A percentile compares a stretch with the other conserved stretches of the same genome.
Evolutionary conservation across 495 filamentous ascomycete species (phyloP).

Genomic region (Hyaloscypha bicolor): DNA sequence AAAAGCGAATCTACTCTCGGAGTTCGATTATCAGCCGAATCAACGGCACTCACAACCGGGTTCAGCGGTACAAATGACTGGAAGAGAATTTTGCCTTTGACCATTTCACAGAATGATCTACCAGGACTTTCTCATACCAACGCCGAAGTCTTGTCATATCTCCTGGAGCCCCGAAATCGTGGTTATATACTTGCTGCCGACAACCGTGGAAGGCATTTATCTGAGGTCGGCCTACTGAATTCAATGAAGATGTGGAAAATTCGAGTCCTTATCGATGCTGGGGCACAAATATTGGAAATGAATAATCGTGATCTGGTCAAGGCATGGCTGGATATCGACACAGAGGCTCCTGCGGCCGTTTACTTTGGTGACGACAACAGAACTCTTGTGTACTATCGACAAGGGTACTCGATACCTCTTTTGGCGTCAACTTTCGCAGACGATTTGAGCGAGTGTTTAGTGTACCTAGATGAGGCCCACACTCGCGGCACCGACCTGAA

Average conservation of each 20-base stretch:
- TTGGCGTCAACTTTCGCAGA: constrained; percentile 50
- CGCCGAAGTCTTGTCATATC: constrained; percentile 55
- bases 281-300: constrained; percentile 53
- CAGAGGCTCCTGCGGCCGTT: constrained; percentile 44
- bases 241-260: constrained; percentile 37
- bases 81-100: constrained; percentile 49
- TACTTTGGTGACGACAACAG: constrained; percentile 52
- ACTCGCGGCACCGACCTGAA: constrained; percentile 64
- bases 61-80: constrained; percentile 61
- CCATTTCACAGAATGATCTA: constrained; percentile 54
- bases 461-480: constrained; percentile 65
- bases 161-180: constrained; percentile 47
- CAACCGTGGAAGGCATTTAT: constrained; percentile 32
- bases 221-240: constrained; percentile 41
- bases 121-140: constrained; percentile 49
- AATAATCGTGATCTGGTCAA: constrained; percentile 43
- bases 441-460: constrained; percentile 51
- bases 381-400: constrained; percentile 47
- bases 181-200: constrained; percentile 40
- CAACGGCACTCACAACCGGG: constrained; percentile 43
- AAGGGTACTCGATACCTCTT: constrained; percentile 40
- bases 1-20: constrained; percentile 15
- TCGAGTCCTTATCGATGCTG: constrained; percentile 53
- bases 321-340: constrained; percentile 50
- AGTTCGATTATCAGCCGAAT: neutral